Conservation (phyloP, 1,139 yeast genomes). For the Geotrichum europaeum region DNA sequence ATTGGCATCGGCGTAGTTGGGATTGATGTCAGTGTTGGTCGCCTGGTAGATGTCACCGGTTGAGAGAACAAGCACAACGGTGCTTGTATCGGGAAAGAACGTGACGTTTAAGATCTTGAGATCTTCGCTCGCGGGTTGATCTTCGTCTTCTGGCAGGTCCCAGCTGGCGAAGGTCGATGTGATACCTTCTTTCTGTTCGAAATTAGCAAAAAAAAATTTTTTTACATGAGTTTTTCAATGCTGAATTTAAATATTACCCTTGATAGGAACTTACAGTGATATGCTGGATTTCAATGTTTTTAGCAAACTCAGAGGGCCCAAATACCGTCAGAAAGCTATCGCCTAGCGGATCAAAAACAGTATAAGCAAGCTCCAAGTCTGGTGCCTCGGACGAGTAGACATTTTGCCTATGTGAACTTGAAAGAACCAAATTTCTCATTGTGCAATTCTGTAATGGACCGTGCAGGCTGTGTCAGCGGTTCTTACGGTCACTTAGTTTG, state of each 20-base stretch:
- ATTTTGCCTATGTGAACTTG: conserved; percentile 27
- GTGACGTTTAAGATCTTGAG: conserved; percentile 31
- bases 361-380: conserved; percentile 50
- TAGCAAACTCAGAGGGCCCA: conserved; percentile 51
- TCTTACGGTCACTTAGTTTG: background rate
- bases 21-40: conserved; percentile 49
- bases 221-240: background rate
- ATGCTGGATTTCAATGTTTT: conserved; percentile 53
- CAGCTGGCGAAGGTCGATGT: conserved; percentile 25
- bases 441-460: background rate
- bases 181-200: conserved; percentile 23
- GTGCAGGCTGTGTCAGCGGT: background rate
- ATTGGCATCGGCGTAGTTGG: conserved; percentile 37
- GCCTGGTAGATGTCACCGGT: conserved; percentile 53
- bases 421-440: conserved; percentile 31
- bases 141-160: conserved; percentile 21
- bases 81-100: conserved; percentile 29
- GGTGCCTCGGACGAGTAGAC: conserved; percentile 39
- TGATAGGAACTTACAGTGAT: conserved; percentile 18
- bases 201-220: background rate
- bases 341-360: conserved; percentile 69
- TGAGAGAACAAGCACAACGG: conserved; percentile 29
- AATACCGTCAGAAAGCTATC: conserved; percentile 68
- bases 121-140: background rate
- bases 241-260: background rate